phyloP scores from a whole-genome alignment of 2,329 filamentous ascomycete genomes.

The Tolypocladium nubicola region DNA sequence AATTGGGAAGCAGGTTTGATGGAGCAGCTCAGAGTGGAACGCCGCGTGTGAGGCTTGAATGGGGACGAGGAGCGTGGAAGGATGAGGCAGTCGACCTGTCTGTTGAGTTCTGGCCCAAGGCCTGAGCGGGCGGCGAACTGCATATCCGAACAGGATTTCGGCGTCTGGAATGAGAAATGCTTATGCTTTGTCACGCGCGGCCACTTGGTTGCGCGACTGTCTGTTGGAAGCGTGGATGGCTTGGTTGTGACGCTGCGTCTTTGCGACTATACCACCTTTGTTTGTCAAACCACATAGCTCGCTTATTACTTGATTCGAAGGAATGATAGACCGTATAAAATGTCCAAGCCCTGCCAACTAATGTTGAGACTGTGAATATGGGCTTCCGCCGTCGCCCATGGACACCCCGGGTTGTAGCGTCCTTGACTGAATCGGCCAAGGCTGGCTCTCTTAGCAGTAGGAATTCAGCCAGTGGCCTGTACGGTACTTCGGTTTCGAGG shows the following conservation, averaged over 20 bases:
- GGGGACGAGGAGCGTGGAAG: not conserved
- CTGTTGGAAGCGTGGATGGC: not conserved
- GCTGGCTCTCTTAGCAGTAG: not conserved
- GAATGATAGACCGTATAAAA: not conserved
- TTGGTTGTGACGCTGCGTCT: slow-evolving; percentile 1
- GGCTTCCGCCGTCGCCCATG: not conserved
- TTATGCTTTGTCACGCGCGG: slow-evolving; percentile 8
- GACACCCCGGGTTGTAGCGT: not conserved
- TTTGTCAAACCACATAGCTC: not conserved
- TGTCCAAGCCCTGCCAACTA: not conserved
- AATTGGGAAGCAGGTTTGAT: not conserved
- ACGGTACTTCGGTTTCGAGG: not conserved
- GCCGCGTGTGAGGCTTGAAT: not conserved
- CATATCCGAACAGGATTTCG: slow-evolving; percentile 16
- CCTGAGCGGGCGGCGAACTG: slow-evolving; percentile 2
- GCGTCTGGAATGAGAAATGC: slow-evolving; percentile 19
- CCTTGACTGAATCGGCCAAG: not conserved
- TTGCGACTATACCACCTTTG: slow-evolving; percentile 1
- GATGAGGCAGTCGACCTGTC: not conserved
- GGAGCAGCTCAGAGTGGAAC: not conserved
- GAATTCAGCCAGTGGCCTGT: too few species aligned
- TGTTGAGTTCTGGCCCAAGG: slow-evolving; percentile 9
- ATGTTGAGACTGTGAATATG: too few species aligned
- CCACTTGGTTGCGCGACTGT: not conserved
- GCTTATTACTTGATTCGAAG: not conserved